A percentile compares a stretch with the other conserved stretches of the same genome.
phyloP scores from a whole-genome alignment of 1,139 yeast species.

The Debaryomyces coudertii region DNA sequence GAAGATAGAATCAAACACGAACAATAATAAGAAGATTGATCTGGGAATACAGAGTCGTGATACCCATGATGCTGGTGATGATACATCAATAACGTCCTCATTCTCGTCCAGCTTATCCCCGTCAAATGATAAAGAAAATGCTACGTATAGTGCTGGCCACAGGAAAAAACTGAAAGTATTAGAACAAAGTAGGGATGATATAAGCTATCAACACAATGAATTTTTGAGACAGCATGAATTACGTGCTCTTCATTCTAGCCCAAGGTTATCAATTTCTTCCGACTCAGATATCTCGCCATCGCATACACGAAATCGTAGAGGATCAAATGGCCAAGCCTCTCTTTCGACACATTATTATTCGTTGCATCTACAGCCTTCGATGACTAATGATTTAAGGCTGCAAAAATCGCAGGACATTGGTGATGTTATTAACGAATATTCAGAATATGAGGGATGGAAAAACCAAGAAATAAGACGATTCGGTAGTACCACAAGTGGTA shows the following conservation, averaged over 20 bases:
- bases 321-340: slow-evolving; percentile 13
- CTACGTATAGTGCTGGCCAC: neutral
- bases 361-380: slow-evolving; percentile 18
- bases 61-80: slow-evolving; percentile 1
- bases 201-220: slow-evolving; percentile 22
- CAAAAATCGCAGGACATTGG: slow-evolving; percentile 54
- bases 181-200: slow-evolving; percentile 11
- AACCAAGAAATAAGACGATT: slow-evolving; percentile 15
- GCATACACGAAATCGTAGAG: slow-evolving; percentile 9
- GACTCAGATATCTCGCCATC: slow-evolving; percentile 14
- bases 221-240: slow-evolving; percentile 22
- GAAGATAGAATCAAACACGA: neutral
- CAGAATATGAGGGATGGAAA: slow-evolving; percentile 47
- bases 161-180: neutral
- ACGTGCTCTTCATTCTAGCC: slow-evolving; percentile 14
- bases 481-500: slow-evolving; percentile 12
- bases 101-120: slow-evolving; percentile 2
- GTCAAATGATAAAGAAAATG: neutral
- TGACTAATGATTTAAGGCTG: slow-evolving; percentile 42
- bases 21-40: no score
- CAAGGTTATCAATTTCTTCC: slow-evolving; percentile 15
- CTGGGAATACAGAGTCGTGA: neutral
- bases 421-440: slow-evolving; percentile 65
- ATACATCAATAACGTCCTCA: slow-evolving; percentile 7
- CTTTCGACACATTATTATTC: slow-evolving; percentile 16